phyloP scores from a whole-genome alignment of 176 grass and related monocot genomes.

The Urochloa ruziziensis region DNA sequence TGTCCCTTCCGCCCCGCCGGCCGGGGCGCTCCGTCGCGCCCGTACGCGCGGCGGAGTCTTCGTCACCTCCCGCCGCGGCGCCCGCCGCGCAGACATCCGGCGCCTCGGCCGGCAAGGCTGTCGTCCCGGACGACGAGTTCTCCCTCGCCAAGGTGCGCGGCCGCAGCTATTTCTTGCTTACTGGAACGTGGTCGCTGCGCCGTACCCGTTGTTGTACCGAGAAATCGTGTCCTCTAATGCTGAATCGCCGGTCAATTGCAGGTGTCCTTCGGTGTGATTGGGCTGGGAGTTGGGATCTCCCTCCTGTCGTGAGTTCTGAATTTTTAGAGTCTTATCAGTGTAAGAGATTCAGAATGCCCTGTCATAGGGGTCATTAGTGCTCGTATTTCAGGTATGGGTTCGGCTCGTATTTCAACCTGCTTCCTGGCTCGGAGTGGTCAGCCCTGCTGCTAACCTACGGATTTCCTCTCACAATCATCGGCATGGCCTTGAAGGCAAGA shows the following conservation, averaged over 20 bases:
- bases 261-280: conserved; percentile 93
- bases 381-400: conserved; percentile 78
- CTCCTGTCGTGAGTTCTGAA: conserved; percentile 79
- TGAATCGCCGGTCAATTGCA: conserved; percentile 16
- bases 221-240: background rate
- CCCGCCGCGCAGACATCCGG: conserved; percentile 23
- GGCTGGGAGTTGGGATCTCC: conserved; percentile 61
- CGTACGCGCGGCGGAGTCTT: conserved; percentile 54
- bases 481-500: conserved; percentile 94
- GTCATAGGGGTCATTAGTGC: conserved; percentile 1
- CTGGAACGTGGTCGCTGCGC: background rate
- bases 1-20: background rate
- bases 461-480: conserved; percentile 93
- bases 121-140: conserved; percentile 74
- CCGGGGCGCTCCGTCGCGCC: conserved; percentile 11
- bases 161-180: conserved; percentile 1
- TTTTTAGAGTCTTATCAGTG: background rate
- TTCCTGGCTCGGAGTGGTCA: conserved; percentile 96
- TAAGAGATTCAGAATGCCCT: conserved; percentile 5
- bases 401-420: conserved; percentile 89
- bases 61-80: conserved; percentile 28
- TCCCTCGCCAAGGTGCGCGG: conserved; percentile 67
- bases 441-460: conserved; percentile 94
- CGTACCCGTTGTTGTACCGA: background rate
- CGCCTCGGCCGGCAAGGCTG: conserved; percentile 40